These are phyloP conservation scores for Meyerozyma guilliermondii DNA, from an alignment of 1,139 yeast genomes.

Conservation along the genomic window DNA sequence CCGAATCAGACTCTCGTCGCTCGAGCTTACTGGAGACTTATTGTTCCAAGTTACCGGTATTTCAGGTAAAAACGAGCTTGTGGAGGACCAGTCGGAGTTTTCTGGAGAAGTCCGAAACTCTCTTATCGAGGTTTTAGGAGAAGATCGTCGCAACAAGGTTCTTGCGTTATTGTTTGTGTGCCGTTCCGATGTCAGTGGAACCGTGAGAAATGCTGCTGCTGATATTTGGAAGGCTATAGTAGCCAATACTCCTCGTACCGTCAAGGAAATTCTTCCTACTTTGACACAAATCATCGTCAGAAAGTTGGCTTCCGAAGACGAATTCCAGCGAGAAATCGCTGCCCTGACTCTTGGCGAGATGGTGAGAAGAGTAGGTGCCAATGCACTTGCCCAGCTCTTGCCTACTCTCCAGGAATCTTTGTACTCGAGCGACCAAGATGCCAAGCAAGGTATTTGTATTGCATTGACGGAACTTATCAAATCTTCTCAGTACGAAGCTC, in stretches of 20 bases:
- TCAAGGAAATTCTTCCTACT: slow-evolving; percentile 85
- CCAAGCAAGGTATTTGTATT: slow-evolving; percentile 94
- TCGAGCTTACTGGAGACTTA: slow-evolving; percentile 95
- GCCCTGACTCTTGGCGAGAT: slow-evolving; percentile 93
- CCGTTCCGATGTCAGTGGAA: slow-evolving; percentile 85
- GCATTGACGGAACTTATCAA: slow-evolving; percentile 83
- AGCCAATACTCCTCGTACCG: slow-evolving; percentile 93
- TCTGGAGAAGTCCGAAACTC: slow-evolving; percentile 56
- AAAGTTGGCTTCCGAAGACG: slow-evolving; percentile 76
- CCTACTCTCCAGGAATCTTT: slow-evolving; percentile 79
- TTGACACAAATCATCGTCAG: slow-evolving; percentile 77
- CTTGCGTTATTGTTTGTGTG: slow-evolving; percentile 83
- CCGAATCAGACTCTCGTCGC: slow-evolving; percentile 89
- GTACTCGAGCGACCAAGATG: slow-evolving; percentile 60
- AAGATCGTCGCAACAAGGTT: slow-evolving; percentile 82
- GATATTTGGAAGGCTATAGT: slow-evolving; percentile 98
- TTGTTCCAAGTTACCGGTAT: slow-evolving; percentile 94
- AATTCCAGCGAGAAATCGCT: slow-evolving; percentile 77
- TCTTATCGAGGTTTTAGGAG: slow-evolving; percentile 76
- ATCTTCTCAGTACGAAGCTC: slow-evolving; percentile 62
- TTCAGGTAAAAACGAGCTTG: slow-evolving; percentile 59
- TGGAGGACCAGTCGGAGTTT: slow-evolving; percentile 55
- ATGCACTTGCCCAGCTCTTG: slow-evolving; percentile 75
- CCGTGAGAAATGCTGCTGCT: slow-evolving; percentile 86
- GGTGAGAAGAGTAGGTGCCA: slow-evolving; percentile 91